Evolutionary conservation across 2,329 filamentous ascomycete species (phyloP).

Genomic region (Plenodomus tracheiphilus): DNA sequence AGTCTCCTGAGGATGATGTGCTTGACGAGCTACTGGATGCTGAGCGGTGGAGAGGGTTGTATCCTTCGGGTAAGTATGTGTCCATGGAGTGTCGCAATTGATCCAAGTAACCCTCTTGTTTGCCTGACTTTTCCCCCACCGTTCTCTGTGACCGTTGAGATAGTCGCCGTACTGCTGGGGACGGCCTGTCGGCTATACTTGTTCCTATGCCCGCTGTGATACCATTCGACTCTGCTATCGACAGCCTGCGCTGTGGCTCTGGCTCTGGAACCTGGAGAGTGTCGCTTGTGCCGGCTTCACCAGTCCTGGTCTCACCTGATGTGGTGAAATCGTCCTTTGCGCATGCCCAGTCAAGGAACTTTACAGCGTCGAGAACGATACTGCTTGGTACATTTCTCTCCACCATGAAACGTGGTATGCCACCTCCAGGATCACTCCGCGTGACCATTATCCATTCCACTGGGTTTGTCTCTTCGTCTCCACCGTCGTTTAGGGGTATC

Average conservation of each 20-base stretch:
- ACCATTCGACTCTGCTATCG: constrained; percentile 38
- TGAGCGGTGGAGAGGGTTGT: constrained; percentile 33
- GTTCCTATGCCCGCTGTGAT: constrained; percentile 43
- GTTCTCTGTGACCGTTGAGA: constrained; percentile 28
- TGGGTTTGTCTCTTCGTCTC: constrained; percentile 61
- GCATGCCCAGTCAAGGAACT: constrained; percentile 80
- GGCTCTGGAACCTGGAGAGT: constrained; percentile 17
- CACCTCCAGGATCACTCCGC: constrained; percentile 83
- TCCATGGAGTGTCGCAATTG: constrained; percentile 16
- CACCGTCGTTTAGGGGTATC: constrained; percentile 59
- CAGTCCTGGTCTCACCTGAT: constrained; percentile 12
- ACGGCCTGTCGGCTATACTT: constrained; percentile 41
- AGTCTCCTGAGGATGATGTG: constrained; percentile 32
- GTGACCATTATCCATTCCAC: constrained; percentile 95
- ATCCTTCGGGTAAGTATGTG: constrained; percentile 22
- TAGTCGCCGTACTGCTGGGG: constrained; percentile 19
- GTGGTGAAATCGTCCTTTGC: constrained; percentile 47
- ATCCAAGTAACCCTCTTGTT: constrained; percentile 14
- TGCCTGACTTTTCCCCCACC: constrained; percentile 8
- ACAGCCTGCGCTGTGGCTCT: constrained; percentile 24
- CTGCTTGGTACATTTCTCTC: constrained; percentile 82
- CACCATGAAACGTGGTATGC: constrained; percentile 87
- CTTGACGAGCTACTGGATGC: constrained; percentile 29
- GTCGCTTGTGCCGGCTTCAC: constrained; percentile 17
- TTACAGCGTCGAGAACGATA: constrained; percentile 76